Conservation (phyloP, 2,329 filamentous ascomycete species). For the Claviceps arundinis region DNA sequence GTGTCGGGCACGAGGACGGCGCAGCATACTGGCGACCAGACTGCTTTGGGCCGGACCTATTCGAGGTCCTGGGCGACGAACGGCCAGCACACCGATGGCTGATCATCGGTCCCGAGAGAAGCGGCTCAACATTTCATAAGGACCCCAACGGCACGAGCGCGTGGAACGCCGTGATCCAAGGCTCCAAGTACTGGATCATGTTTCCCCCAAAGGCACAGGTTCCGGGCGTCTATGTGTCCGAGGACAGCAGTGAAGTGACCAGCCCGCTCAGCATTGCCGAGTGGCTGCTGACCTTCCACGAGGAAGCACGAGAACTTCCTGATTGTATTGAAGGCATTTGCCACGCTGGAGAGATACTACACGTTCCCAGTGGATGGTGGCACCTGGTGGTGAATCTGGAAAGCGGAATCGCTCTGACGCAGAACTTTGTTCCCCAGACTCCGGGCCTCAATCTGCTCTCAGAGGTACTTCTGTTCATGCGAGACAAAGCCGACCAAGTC, state of each 20-base stretch:
- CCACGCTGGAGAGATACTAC: slow-evolving; percentile 68
- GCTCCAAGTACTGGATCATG: slow-evolving; percentile 98
- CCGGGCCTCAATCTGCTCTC: slow-evolving; percentile 42
- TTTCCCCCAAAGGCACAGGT: slow-evolving; percentile 70
- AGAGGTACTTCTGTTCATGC: slow-evolving; percentile 67
- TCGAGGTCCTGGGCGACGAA: slow-evolving; percentile 62
- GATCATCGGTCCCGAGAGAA: slow-evolving; percentile 75
- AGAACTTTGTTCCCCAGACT: slow-evolving; percentile 79
- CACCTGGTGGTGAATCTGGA: slow-evolving; percentile 88
- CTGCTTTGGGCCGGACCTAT: slow-evolving; percentile 80
- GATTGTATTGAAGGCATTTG: slow-evolving; percentile 83
- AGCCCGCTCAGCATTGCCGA: slow-evolving; percentile 92
- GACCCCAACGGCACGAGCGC: slow-evolving; percentile 61
- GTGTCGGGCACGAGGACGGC: slow-evolving; percentile 37
- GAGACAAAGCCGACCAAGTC: slow-evolving; percentile 71
- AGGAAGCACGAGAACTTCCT: slow-evolving; percentile 59
- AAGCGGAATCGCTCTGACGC: slow-evolving; percentile 74
- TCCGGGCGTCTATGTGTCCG: slow-evolving; percentile 79
- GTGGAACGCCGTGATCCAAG: slow-evolving; percentile 87
- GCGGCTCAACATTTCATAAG: slow-evolving; percentile 92
- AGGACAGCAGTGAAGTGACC: slow-evolving; percentile 85
- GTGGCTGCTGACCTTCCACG: slow-evolving; percentile 84
- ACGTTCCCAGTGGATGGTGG: slow-evolving; percentile 94
- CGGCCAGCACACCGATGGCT: slow-evolving; percentile 86
- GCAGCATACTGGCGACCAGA: slow-evolving; percentile 63